phyloP scores from a whole-genome alignment of 495 filamentous ascomycete genomes.

The Podospora sp. region DNA sequence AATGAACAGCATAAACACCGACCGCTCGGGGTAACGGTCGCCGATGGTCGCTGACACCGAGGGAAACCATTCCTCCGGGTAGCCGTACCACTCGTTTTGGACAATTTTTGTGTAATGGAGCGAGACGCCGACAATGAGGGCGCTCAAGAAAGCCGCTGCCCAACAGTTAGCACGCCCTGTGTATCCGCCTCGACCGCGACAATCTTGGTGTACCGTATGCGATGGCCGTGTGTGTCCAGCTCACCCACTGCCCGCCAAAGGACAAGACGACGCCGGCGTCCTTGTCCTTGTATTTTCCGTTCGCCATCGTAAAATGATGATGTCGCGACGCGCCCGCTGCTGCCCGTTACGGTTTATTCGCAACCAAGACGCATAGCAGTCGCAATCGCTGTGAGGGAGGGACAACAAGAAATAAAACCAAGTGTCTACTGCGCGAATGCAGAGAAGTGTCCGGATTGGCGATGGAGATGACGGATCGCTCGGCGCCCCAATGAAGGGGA shows the following conservation, averaged over 20 bases:
- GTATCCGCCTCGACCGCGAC: neutral
- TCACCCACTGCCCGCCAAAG: slow-evolving; percentile 89
- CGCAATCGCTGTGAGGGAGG: neutral
- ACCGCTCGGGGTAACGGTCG: slow-evolving; percentile 95
- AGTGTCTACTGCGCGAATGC: too few species aligned
- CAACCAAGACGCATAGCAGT: slow-evolving; percentile 15
- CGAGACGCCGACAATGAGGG: slow-evolving; percentile 78
- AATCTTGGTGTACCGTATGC: slow-evolving; percentile 66
- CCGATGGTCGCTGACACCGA: slow-evolving; percentile 99
- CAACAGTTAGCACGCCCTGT: slow-evolving; percentile 6
- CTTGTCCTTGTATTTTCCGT: slow-evolving; percentile 74
- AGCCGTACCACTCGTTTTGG: slow-evolving; percentile 94
- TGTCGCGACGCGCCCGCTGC: slow-evolving; percentile 2
- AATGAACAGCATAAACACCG: slow-evolving; percentile 95
- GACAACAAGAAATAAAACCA: slow-evolving; percentile 12
- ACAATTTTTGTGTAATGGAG: slow-evolving; percentile 98
- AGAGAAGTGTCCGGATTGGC: neutral
- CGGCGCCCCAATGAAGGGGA: slow-evolving; percentile 9
- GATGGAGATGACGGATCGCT: slow-evolving; percentile 16
- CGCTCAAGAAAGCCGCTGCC: slow-evolving; percentile 84
- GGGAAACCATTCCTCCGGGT: slow-evolving; percentile 98
- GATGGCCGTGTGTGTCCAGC: slow-evolving; percentile 80
- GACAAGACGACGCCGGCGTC: slow-evolving; percentile 73
- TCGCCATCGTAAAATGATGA: slow-evolving; percentile 28
- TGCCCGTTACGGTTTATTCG: neutral